phyloP scores from a whole-genome alignment of 2,329 filamentous ascomycete genomes.

The Neophaeococcomyces aloes region DNA sequence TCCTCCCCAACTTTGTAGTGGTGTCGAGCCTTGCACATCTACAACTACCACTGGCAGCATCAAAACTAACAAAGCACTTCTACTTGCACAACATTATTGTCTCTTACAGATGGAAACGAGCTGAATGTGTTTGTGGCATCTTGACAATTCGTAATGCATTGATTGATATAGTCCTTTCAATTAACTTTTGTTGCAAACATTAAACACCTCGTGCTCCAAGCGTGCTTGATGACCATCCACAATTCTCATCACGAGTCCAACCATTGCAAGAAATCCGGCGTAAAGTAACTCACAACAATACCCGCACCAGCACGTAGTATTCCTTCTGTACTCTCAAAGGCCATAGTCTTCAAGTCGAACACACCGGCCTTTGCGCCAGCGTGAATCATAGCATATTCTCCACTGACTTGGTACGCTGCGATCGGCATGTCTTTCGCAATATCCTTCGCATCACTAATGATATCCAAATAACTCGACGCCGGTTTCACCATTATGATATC shows the following conservation, averaged over 20 bases:
- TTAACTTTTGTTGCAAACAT: too few relatives aligned
- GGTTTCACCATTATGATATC: slow-evolving; percentile 99
- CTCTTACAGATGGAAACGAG: too few relatives aligned
- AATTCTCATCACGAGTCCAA: slow-evolving; percentile 23
- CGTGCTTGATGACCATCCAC: too few relatives aligned
- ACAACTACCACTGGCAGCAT: too few relatives aligned
- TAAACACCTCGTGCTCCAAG: too few relatives aligned
- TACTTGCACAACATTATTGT: too few relatives aligned
- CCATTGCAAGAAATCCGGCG: slow-evolving; percentile 64
- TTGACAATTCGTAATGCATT: too few relatives aligned
- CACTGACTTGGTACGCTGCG: slow-evolving; percentile 92
- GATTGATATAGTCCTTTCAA: too few relatives aligned
- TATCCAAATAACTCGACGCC: slow-evolving; percentile 88
- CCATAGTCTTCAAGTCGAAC: slow-evolving; percentile 90
- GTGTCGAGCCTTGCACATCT: too few relatives aligned
- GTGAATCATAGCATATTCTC: slow-evolving; percentile 97
- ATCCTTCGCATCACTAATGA: slow-evolving; percentile 95
- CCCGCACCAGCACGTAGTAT: slow-evolving; percentile 87
- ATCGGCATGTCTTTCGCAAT: slow-evolving; percentile 83
- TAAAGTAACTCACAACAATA: slow-evolving; percentile 91
- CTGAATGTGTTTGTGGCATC: too few relatives aligned
- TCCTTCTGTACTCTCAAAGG: slow-evolving; percentile 85
- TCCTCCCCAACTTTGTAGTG: too few relatives aligned
- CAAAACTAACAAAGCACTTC: too few relatives aligned
- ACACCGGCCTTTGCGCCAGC: slow-evolving; percentile 91